Conservation (phyloP, 169 alveolate genomes). For the Cryptosporidium canis region DNA sequence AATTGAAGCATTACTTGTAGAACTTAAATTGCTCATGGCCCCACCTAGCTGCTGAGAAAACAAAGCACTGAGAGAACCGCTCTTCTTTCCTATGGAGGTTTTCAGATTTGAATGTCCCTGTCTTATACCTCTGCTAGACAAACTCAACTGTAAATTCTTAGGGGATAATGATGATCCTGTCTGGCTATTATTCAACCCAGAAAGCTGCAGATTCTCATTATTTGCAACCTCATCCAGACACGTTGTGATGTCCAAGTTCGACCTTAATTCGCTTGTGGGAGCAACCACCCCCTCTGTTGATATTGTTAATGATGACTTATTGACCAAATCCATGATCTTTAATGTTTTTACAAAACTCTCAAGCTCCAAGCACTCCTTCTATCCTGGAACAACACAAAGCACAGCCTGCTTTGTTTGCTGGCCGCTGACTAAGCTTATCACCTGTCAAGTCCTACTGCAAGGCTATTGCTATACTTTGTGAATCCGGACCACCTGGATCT, state of each 20-base stretch:
- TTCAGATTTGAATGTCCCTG: background rate
- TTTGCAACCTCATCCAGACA: background rate
- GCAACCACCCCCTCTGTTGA: background rate
- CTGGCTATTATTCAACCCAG: background rate
- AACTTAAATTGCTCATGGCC: background rate
- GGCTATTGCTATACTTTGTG: background rate
- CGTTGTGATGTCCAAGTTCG: conserved; percentile 14
- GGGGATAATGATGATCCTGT: background rate
- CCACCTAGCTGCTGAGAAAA: conserved; percentile 18
- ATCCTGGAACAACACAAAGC: background rate
- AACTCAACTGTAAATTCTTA: background rate
- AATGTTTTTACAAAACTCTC: background rate
- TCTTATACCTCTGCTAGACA: background rate
- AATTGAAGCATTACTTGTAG: conserved; percentile 1
- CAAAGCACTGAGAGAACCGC: conserved; percentile 9
- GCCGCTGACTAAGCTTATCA: background rate
- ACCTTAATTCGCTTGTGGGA: background rate
- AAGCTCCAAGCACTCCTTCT: background rate
- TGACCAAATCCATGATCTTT: conserved; percentile 3
- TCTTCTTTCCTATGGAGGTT: background rate
- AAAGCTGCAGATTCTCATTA: conserved; percentile 24
- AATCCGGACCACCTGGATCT: background rate
- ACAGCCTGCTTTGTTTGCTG: background rate
- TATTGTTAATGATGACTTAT: conserved; percentile 1
- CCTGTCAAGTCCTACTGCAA: background rate